phyloP scores from a whole-genome alignment of 768 basidiomycete species.

The Exsudoporus frostii region DNA sequence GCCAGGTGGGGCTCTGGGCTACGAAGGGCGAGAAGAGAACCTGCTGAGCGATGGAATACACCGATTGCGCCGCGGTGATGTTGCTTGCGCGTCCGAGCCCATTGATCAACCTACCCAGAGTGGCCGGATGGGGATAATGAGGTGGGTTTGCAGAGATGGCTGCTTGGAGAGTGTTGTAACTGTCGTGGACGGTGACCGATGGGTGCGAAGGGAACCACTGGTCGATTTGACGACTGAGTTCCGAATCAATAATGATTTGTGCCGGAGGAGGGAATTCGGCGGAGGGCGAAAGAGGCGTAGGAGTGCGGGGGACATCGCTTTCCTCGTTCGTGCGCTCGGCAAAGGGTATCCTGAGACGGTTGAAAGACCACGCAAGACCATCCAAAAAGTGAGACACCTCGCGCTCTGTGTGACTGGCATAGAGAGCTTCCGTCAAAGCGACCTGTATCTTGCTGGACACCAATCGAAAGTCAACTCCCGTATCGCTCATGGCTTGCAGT shows the following conservation, averaged over 20 bases:
- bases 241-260: constrained; percentile 23
- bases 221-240: constrained; percentile 32
- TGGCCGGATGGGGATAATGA: constrained; percentile 48
- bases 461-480: constrained; percentile 29
- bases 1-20: constrained; percentile 43
- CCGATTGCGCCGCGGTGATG: constrained; percentile 54
- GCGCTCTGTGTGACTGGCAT: constrained; percentile 12
- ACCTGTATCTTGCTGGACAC: constrained; percentile 20
- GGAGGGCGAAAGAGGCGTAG: constrained; percentile 11
- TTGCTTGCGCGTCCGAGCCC: constrained; percentile 62
- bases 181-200: constrained; percentile 32
- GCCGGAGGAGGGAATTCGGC: constrained; percentile 10
- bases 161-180: constrained; percentile 48
- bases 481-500: constrained; percentile 38
- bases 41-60: constrained; percentile 68
- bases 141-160: constrained; percentile 38
- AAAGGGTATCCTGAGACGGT: constrained; percentile 19
- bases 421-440: constrained; percentile 24
- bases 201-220: constrained; percentile 30
- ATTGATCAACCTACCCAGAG: constrained; percentile 63
- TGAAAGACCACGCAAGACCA: constrained; percentile 17
- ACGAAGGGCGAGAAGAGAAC: constrained; percentile 44
- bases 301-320: constrained; percentile 1
- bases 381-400: constrained; percentile 26
- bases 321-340: constrained; percentile 13